Percentiles rank a stretch among this genome's conserved stretches.
phyloP scores from a whole-genome alignment of 495 filamentous ascomycete species.

The Echria macrotheca region DNA sequence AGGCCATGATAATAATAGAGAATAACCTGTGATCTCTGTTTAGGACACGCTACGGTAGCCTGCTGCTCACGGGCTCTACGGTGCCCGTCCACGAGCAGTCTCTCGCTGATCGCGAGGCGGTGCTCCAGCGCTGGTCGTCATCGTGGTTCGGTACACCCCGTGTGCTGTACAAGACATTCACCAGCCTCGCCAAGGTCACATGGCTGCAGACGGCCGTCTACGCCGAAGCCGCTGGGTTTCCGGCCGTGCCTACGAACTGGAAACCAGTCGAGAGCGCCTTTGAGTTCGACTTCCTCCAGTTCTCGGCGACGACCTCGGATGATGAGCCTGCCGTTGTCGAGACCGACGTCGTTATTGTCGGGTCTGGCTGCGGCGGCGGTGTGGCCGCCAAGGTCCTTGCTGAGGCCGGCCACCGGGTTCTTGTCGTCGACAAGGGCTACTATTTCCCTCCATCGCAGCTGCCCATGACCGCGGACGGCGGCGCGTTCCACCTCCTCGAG shows the following conservation, averaged over 20 bases:
- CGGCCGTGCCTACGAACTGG: conserved; percentile 56
- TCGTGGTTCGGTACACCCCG: conserved; percentile 57
- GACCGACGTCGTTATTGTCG: conserved; percentile 78
- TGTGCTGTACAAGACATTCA: conserved; percentile 50
- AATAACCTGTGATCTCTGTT: too few relatives aligned
- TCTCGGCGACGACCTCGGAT: conserved; percentile 28
- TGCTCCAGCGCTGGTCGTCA: conserved; percentile 53
- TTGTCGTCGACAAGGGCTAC: conserved; percentile 79
- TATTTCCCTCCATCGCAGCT: conserved; percentile 65
- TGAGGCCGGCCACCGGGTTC: conserved; percentile 60
- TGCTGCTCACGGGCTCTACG: conserved; percentile 60
- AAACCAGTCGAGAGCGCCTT: conserved; percentile 46
- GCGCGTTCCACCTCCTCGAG: conserved; percentile 58
- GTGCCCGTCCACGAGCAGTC: conserved; percentile 60
- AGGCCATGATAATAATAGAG: too few relatives aligned
- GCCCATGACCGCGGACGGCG: conserved; percentile 62
- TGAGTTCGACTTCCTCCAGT: conserved; percentile 48
- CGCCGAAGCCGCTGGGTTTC: conserved; percentile 56
- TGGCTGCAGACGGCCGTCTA: conserved; percentile 59
- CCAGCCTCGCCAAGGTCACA: conserved; percentile 46
- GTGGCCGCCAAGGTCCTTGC: conserved; percentile 78
- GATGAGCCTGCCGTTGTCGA: conserved; percentile 46
- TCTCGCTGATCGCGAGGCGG: conserved; percentile 51
- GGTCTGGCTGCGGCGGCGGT: conserved; percentile 82
- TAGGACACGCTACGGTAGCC: conserved; percentile 64